These are phyloP conservation scores for Carpinus fangiana DNA, from an alignment of 306 rosid genomes.

Conservation along the genomic window DNA sequence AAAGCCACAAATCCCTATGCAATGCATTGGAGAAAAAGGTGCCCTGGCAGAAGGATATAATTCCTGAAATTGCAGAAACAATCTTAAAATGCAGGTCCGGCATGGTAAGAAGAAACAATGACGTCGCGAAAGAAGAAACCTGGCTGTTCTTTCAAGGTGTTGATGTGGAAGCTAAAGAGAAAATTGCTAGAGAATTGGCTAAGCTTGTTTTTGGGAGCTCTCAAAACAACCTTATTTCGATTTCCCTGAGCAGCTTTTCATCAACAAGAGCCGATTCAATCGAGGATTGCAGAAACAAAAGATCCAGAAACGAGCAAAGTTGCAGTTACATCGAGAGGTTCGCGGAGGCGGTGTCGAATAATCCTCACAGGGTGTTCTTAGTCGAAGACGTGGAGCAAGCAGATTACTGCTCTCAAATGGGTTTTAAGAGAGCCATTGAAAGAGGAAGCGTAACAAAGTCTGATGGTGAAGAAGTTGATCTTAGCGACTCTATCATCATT, in stretches of 20 bases:
- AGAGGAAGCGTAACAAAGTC: slow-evolving; percentile 58
- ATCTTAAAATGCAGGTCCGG: slow-evolving; percentile 83
- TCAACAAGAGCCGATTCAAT: slow-evolving; percentile 78
- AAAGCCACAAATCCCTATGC: slow-evolving; percentile 65
- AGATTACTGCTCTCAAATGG: slow-evolving; percentile 77
- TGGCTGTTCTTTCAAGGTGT: slow-evolving; percentile 92
- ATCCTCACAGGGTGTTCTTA: slow-evolving; percentile 83
- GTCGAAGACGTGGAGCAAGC: slow-evolving; percentile 89
- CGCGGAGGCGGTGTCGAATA: slow-evolving; percentile 49
- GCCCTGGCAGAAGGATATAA: slow-evolving; percentile 74
- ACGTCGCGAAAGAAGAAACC: slow-evolving; percentile 66
- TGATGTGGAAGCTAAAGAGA: slow-evolving; percentile 66
- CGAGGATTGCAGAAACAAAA: slow-evolving; percentile 64
- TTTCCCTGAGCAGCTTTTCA: slow-evolving; percentile 69
- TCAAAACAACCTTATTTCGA: slow-evolving; percentile 48
- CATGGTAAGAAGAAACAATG: slow-evolving; percentile 48
- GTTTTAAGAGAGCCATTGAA: slow-evolving; percentile 81
- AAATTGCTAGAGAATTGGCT: slow-evolving; percentile 74
- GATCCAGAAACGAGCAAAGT: slow-evolving; percentile 75
- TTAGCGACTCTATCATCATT: slow-evolving; percentile 77
- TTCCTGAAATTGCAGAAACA: slow-evolving; percentile 68
- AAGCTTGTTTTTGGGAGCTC: slow-evolving; percentile 64
- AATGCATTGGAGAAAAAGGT: slow-evolving; percentile 69
- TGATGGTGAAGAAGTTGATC: slow-evolving; percentile 59
- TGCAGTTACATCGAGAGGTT: slow-evolving; percentile 72